Conservation (phyloP, 306 rosid species). For the Senna tora region DNA sequence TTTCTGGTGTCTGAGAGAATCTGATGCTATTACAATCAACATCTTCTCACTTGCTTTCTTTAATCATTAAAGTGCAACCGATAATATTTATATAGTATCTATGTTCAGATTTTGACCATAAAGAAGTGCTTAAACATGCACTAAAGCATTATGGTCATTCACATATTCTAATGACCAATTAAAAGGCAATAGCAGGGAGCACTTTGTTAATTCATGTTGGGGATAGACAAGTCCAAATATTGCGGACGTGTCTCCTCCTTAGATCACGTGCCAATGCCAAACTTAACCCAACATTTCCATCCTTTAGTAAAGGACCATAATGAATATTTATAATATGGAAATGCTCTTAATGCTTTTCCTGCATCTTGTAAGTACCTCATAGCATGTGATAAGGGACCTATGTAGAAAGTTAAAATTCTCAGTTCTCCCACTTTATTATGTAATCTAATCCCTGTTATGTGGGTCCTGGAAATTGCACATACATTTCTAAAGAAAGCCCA, state of each 20-base stretch:
- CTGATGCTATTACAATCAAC: constrained; percentile 2
- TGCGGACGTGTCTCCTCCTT: constrained; percentile 42
- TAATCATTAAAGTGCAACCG: not conserved
- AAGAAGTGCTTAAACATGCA: constrained; percentile 39
- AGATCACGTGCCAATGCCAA: constrained; percentile 38
- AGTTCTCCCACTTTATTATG: not conserved
- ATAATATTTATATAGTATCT: not conserved
- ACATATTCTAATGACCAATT: constrained; percentile 6
- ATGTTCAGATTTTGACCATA: constrained; percentile 7
- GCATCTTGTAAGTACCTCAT: constrained; percentile 32
- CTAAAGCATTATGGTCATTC: constrained; percentile 24
- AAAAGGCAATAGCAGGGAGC: not conserved
- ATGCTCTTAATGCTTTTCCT: constrained; percentile 16
- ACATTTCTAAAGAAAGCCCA: constrained; percentile 1
- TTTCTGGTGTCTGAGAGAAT: constrained; percentile 1
- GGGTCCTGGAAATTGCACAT: constrained; percentile 12
- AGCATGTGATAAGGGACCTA: constrained; percentile 55
- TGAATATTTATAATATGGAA: not conserved
- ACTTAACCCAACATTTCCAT: constrained; percentile 17
- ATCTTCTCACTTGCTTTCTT: not conserved
- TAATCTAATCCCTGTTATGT: constrained; percentile 15
- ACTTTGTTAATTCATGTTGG: constrained; percentile 1
- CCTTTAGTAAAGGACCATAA: constrained; percentile 11
- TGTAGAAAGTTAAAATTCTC: not conserved
- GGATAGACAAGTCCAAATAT: constrained; percentile 44